Base-by-base conservation (phyloP, 495 filamentous ascomycete genomes). In the Viridothelium virens region DNA sequence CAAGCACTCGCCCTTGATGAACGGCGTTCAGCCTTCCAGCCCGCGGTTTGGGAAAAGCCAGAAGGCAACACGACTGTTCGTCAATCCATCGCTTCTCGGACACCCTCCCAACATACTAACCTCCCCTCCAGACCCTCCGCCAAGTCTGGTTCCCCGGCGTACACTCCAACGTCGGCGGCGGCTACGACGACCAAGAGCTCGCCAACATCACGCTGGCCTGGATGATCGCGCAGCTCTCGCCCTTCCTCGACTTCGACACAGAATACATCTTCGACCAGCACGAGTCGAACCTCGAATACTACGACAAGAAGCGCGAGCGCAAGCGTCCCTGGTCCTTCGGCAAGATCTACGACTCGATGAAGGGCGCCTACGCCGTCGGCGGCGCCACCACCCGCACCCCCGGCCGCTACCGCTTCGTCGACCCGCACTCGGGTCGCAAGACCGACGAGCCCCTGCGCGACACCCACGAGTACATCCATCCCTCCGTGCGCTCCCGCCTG, bases 1-100 rank as follows among this genome's bases (percentile, higher is more conserved):
- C 88, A 91, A 68, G 88, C 88, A 2, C 78, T 91, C n/a, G 87
- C 87, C 0, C 77, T 91, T 1, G 87, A 91, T 67, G 88, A 91
- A 74, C 77, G 81, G 47, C 84, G 88, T 11, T 74, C 77, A 5
- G 80, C 85, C 1, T 91, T 89, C 66, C 78, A 82, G 4, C 88
- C 88, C 11, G 82, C 86, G 3, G 69, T 91, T 0, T 90, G 86
- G 88, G 78, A 83, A 71, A 78, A 80, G 62, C 74, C 78, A 6
- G 66, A 70, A 18, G 76, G 72, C 25, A 77, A 77, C 46, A 56
- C 61, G 5, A 78, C 77, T 3, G 67, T 71, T 12, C 36, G 61
- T 66, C 41, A 41, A 6, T 11, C 34, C 36, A 6, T 11, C 34
- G 14, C 50, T 18, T 64, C 56, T 53, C 1, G 2, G 5, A 5